Conservation (phyloP, 257 asterid genomes). For the Nicotiana noctiflora region DNA sequence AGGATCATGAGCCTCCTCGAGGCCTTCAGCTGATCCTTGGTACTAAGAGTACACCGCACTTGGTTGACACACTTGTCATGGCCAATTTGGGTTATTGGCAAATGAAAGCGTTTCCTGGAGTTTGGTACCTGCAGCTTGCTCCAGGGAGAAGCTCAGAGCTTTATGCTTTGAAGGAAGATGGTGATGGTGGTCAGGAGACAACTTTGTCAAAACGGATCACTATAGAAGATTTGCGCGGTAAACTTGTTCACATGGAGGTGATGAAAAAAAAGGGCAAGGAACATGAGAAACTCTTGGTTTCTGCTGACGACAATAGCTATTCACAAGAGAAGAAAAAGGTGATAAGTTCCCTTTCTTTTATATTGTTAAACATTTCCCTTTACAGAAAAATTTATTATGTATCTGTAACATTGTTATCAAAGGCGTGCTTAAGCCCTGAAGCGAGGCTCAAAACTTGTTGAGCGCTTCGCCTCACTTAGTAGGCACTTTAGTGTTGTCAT, state of each 20-base stretch:
- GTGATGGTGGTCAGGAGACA: slow-evolving; percentile 43
- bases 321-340: slow-evolving; percentile 42
- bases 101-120: slow-evolving; percentile 94
- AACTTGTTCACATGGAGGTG: slow-evolving; percentile 84
- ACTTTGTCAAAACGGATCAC: slow-evolving; percentile 61
- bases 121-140: slow-evolving; percentile 97
- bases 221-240: slow-evolving; percentile 84
- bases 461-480: too few species aligned
- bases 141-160: slow-evolving; percentile 96
- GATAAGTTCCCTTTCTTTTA: neutral
- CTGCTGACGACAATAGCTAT: slow-evolving; percentile 55
- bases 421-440: too few species aligned
- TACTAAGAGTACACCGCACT: slow-evolving; percentile 72
- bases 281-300: slow-evolving; percentile 60
- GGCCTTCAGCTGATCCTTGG: slow-evolving; percentile 98
- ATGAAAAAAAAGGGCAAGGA: slow-evolving; percentile 88
- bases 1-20: slow-evolving; percentile 95
- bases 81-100: slow-evolving; percentile 99
- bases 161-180: slow-evolving; percentile 68
- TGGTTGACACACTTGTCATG: slow-evolving; percentile 97
- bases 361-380: neutral
- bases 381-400: neutral
- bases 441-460: too few species aligned
- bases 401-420: neutral
- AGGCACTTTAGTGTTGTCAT: too few species aligned